Evolutionary conservation across 208 protist species (phyloP).

Genomic region (Herpetomonas muscarum): DNA sequence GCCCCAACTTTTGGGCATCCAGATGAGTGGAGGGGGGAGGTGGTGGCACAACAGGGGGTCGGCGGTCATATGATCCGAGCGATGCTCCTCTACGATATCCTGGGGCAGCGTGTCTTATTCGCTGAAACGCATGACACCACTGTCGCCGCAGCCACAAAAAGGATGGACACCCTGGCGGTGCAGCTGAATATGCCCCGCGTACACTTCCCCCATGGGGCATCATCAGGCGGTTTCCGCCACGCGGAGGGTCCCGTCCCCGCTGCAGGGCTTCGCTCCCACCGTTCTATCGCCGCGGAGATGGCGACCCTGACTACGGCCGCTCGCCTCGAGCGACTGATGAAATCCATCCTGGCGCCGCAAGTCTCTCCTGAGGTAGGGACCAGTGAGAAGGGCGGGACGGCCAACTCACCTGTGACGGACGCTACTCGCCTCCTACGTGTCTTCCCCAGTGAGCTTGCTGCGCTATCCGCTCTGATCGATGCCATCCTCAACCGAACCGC

Average conservation of each 20-base stretch:
- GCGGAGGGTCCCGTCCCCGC: too few species aligned
- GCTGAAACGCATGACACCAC: slow-evolving; percentile 53
- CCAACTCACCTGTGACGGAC: too few species aligned
- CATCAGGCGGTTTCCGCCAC: too few species aligned
- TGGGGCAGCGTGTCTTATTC: slow-evolving; percentile 69
- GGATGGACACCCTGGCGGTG: slow-evolving; percentile 27
- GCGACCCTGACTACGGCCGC: too few species aligned
- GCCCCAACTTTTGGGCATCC: not conserved
- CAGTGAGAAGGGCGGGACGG: too few species aligned
- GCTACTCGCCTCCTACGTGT: not conserved
- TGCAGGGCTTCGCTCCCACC: too few species aligned
- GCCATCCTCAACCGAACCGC: too few species aligned
- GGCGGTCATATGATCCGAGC: slow-evolving; percentile 47
- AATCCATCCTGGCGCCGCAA: too few species aligned
- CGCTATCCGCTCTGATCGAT: not conserved
- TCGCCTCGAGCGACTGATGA: too few species aligned
- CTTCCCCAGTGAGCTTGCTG: not conserved
- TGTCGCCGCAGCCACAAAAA: slow-evolving; percentile 26
- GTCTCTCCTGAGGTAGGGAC: too few species aligned
- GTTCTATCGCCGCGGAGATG: too few species aligned
- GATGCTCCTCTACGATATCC: slow-evolving; percentile 74
- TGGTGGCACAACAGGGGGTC: slow-evolving; percentile 2
- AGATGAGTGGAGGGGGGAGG: slow-evolving; percentile 1
- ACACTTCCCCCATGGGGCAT: too few species aligned
- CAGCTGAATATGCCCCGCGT: slow-evolving; percentile 25